Base-by-base conservation (phyloP, 192 early-diverging fungal genomes). In the Haplosporangium gracile region DNA sequence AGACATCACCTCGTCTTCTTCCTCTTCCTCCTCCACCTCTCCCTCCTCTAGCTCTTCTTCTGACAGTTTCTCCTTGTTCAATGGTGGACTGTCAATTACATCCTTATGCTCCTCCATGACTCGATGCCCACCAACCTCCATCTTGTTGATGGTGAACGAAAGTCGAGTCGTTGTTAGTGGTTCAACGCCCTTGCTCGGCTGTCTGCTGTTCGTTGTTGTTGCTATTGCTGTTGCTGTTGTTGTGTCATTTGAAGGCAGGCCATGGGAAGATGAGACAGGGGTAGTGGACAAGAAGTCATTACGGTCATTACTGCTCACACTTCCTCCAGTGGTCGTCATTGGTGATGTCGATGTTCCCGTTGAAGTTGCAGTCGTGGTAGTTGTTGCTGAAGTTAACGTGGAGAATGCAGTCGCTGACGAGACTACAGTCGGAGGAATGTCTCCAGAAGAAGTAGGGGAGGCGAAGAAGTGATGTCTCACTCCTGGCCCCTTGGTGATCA, bases 1-100 rank as follows among this genome's bases (percentile, higher is more conserved):
- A 29, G 84, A 86, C 84, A 86, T 86, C 70, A 86, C 84, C 57
- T 79, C 84, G 42, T 86, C 84, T 42, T 86, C 84, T 32, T 76
- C 84, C 8, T 86, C 82, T 13, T 78, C 83, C 55, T 85, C 78
- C 1, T 74, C 79, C 5, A 38, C 47, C 7, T 83, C 81, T 11
- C 57, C 76, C 2, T 36, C 32, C n/a, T 68, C 65, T 0, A 36
- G 60, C 29, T 51, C n/a, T 38, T 24, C 70, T 5, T 32, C 70
- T 7, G 18, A 24, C 60, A 29, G 29, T 8, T 60, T 6, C 57
- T 29, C 26, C 24, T 29, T 22, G 57, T 11, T 63, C 57, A 29
- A 63, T 29, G 15, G 6, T 43, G 24, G n/a, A 0, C 9, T 63
- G 11, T 69, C 68, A 16, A 20, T 20, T 6, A 24, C 20, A 40